These are phyloP conservation scores for Schizochytrium sp. DNA, from an alignment of 108 stramenopile species.

Conservation along the genomic window DNA sequence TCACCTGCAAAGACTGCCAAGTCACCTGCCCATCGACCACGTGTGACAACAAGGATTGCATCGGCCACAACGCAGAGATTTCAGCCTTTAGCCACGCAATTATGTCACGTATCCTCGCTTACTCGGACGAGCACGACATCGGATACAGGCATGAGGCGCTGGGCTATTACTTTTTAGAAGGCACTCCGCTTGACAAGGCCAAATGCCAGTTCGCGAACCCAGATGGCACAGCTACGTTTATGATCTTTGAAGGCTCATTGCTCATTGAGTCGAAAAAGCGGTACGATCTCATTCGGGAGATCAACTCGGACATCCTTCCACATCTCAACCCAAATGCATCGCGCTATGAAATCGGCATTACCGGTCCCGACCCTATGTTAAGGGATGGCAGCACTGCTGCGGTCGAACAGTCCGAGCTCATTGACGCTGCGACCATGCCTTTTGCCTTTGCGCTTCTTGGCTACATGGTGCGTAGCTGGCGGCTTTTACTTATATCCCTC, in stretches of 20 bases:
- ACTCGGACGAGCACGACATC: conserved; percentile 5
- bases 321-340: not conserved
- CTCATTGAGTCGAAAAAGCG: not conserved
- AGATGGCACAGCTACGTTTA: not conserved
- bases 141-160: not conserved
- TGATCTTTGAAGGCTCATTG: not conserved
- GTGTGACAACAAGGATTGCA: not conserved
- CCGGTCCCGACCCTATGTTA: not conserved
- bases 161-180: not conserved
- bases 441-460: conserved; percentile 1
- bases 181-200: not conserved
- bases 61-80: not conserved
- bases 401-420: not conserved
- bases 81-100: not conserved
- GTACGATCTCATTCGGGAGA: not conserved
- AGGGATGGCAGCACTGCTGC: conserved; percentile 1
- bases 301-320: not conserved
- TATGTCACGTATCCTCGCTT: not conserved
- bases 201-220: not conserved
- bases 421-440: not conserved
- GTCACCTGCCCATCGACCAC: not conserved
- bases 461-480: conserved; percentile 16
- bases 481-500: not conserved
- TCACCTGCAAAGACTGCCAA: not conserved
- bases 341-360: not conserved